These are phyloP conservation scores for Mollisiaceae sp. DNA, from an alignment of 2,329 filamentous ascomycete genomes.

Conservation along the genomic window DNA sequence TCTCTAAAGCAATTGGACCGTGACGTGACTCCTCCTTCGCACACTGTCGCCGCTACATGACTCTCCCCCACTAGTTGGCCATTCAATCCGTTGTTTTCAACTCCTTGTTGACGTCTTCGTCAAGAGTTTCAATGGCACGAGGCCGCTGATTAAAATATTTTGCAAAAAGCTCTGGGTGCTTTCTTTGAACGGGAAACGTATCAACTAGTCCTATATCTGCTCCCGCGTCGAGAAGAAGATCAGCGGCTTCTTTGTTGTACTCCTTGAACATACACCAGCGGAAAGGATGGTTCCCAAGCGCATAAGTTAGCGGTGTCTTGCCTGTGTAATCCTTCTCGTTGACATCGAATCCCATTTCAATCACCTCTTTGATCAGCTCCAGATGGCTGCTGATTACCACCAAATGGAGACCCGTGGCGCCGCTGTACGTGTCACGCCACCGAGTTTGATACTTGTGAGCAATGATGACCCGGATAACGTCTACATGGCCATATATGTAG, in stretches of 20 bases:
- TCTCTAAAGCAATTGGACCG: too few species aligned
- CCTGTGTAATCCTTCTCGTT: neutral
- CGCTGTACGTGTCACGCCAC: neutral
- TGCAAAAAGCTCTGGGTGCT: neutral
- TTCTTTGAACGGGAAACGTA: neutral
- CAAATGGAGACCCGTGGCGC: neutral
- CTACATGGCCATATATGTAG: neutral
- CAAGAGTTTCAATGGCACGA: too few species aligned
- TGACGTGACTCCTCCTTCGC: too few species aligned
- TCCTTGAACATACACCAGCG: neutral
- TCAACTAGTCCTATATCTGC: neutral
- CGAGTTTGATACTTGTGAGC: neutral
- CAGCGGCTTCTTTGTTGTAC: neutral
- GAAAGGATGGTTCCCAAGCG: neutral
- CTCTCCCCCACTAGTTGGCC: too few species aligned
- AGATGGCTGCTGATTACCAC: neutral
- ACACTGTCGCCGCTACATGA: too few species aligned
- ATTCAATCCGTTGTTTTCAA: too few species aligned
- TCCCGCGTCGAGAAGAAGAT: neutral
- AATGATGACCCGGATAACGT: neutral
- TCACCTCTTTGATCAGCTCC: neutral
- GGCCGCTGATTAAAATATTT: neutral
- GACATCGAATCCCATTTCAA: neutral
- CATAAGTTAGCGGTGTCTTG: neutral
- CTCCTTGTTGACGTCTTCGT: too few species aligned